Percentiles rank a stretch among this genome's conserved stretches.
Evolutionary conservation across 202 grass and related monocot species (phyloP).

Genomic region (Panicum virgatum): DNA sequence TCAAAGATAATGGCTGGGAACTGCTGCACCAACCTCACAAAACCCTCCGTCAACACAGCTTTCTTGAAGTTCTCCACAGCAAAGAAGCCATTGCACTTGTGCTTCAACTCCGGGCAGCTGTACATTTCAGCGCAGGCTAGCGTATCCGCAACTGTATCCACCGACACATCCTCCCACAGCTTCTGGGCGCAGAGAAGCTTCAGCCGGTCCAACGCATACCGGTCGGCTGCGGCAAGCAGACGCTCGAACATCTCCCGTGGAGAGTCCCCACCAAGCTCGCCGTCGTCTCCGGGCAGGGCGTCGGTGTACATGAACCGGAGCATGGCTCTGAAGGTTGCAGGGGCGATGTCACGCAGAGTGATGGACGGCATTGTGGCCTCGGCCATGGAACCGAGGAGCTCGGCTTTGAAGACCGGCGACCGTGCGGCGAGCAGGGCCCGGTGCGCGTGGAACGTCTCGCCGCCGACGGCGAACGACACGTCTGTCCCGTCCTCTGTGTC

Average conservation of each 20-base stretch:
- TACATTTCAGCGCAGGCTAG: conserved; percentile 39
- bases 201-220: conserved; percentile 29
- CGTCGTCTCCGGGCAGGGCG: background rate
- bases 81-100: conserved; percentile 32
- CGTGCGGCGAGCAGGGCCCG: conserved; percentile 35
- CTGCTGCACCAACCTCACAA: background rate
- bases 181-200: conserved; percentile 1
- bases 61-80: background rate
- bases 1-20: conserved; percentile 28
- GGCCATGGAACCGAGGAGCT: conserved; percentile 31
- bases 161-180: conserved; percentile 5
- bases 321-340: conserved; percentile 4
- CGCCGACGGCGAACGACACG: conserved; percentile 11
- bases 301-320: conserved; percentile 43
- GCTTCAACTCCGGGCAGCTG: conserved; percentile 28
- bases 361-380: conserved; percentile 22
- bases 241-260: conserved; percentile 9
- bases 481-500: background rate
- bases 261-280: background rate
- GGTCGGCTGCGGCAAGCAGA: conserved; percentile 40
- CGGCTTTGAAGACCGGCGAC: conserved; percentile 25
- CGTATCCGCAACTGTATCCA: conserved; percentile 4
- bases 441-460: conserved; percentile 32
- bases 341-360: background rate
- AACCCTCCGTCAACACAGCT: background rate